phyloP scores from a whole-genome alignment of 805 yeast species.

The Candida suzukii region DNA sequence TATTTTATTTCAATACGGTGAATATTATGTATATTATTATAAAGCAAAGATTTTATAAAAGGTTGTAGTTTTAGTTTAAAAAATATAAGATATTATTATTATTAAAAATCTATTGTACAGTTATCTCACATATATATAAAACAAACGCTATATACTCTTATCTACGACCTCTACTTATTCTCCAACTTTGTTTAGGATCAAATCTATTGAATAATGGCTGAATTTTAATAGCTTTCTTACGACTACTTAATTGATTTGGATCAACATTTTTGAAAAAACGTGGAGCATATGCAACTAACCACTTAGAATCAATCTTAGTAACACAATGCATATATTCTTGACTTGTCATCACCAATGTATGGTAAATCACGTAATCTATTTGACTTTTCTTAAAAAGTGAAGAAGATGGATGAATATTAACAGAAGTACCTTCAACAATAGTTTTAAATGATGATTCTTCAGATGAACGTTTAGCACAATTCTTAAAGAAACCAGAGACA shows the following conservation, averaged over 20 bases:
- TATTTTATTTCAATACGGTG: too few relatives aligned
- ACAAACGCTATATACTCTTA: slow-evolving; percentile 2
- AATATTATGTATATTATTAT: too few relatives aligned
- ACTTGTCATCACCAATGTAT: slow-evolving; percentile 73
- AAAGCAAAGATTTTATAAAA: too few relatives aligned
- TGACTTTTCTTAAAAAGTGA: slow-evolving; percentile 43
- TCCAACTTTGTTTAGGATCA: slow-evolving; percentile 66
- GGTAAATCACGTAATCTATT: slow-evolving; percentile 77
- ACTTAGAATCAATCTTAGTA: slow-evolving; percentile 71
- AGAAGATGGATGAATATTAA: slow-evolving; percentile 84
- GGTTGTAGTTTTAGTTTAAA: too few relatives aligned
- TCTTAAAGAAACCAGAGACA: slow-evolving; percentile 62
- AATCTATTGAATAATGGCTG: slow-evolving; percentile 64
- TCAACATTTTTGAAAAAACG: slow-evolving; percentile 64
- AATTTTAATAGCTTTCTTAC: slow-evolving; percentile 56
- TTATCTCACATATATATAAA: too few relatives aligned
- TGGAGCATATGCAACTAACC: slow-evolving; percentile 70
- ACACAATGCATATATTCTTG: slow-evolving; percentile 91
- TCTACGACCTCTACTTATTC: slow-evolving; percentile 44
- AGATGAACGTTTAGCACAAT: slow-evolving; percentile 58
- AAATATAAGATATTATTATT: too few relatives aligned
- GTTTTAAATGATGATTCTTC: slow-evolving; percentile 49
- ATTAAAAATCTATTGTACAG: too few relatives aligned
- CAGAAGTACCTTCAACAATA: slow-evolving; percentile 62
- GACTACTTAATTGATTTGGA: slow-evolving; percentile 37